phyloP scores from a whole-genome alignment of 1,284 basidiomycete genomes.

The Farysia itapuensis region DNA sequence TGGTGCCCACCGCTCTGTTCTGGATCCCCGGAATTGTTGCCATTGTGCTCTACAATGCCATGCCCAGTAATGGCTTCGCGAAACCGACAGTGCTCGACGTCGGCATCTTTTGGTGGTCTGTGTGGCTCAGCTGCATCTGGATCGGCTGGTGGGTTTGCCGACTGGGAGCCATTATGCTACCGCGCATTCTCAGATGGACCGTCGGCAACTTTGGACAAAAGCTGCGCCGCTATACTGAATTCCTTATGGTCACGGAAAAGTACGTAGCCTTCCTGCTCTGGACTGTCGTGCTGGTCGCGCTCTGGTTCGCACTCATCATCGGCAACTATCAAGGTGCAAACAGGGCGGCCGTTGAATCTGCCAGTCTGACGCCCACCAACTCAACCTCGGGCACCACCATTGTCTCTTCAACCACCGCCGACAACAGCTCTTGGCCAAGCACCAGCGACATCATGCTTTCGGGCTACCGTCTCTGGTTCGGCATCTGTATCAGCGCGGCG shows the following conservation, averaged over 20 bases:
- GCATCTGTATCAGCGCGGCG: constrained; percentile 71
- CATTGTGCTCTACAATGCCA: constrained; percentile 65
- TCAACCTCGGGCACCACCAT: constrained; percentile 25
- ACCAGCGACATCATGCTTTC: constrained; percentile 60
- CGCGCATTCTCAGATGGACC: constrained; percentile 16
- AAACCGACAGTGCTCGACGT: constrained; percentile 64
- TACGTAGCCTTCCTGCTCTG: constrained; percentile 71
- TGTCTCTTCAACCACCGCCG: constrained; percentile 1
- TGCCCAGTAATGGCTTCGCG: constrained; percentile 65
- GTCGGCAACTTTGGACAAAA: constrained; percentile 57
- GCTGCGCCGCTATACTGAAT: constrained; percentile 67
- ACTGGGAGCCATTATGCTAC: constrained; percentile 66
- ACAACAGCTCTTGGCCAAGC: constrained; percentile 27
- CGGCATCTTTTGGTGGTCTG: constrained; percentile 78
- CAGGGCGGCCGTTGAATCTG: constrained; percentile 14
- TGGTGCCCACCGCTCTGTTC: constrained; percentile 38
- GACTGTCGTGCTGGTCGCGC: constrained; percentile 68
- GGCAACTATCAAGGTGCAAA: constrained; percentile 49
- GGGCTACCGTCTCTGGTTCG: constrained; percentile 64
- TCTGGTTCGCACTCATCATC: constrained; percentile 52
- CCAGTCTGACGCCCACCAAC: constrained; percentile 27
- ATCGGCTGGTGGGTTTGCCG: constrained; percentile 81
- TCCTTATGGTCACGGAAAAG: constrained; percentile 63
- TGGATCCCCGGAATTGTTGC: constrained; percentile 69
- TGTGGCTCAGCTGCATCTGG: constrained; percentile 80